Percentiles rank a stretch among this genome's conserved stretches.
phyloP scores from a whole-genome alignment of 2,329 filamentous ascomycete species.

The Arachnomyces sp. region DNA sequence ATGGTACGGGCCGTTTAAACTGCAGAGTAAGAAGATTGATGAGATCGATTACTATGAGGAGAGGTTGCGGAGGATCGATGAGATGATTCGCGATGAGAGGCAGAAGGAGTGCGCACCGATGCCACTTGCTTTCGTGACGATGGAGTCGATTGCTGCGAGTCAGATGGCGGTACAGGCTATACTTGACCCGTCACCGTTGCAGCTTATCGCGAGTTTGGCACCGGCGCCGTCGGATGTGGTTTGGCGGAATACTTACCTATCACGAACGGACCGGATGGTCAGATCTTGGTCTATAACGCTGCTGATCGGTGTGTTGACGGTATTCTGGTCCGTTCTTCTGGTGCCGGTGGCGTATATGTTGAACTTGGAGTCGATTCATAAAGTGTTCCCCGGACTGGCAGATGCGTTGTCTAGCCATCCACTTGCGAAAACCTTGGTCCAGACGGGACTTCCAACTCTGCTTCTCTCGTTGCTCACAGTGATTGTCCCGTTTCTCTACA shows the following conservation, averaged over 20 bases:
- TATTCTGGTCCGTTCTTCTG: constrained; percentile 82
- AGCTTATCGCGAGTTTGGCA: constrained; percentile 74
- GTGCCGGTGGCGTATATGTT: constrained; percentile 69
- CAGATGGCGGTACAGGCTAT: constrained; percentile 97
- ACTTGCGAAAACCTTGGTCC: constrained; percentile 66
- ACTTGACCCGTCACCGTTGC: constrained; percentile 79
- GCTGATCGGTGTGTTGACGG: constrained; percentile 70
- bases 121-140: constrained; percentile 87
- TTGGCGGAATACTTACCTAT: constrained; percentile 86
- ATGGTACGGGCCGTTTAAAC: constrained; percentile 66
- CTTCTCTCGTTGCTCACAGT: constrained; percentile 81
- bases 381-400: constrained; percentile 62
- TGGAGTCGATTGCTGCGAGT: constrained; percentile 84
- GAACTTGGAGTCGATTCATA: constrained; percentile 70
- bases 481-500: constrained; percentile 86
- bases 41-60: constrained; percentile 94
- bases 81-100: constrained; percentile 60
- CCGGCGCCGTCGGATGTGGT: constrained; percentile 88
- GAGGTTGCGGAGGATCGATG: constrained; percentile 68
- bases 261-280: constrained; percentile 62
- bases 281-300: constrained; percentile 77
- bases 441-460: constrained; percentile 78
- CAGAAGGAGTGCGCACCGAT: constrained; percentile 68
- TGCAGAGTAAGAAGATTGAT: constrained; percentile 68
- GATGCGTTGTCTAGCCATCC: constrained; percentile 59